Conservation (phyloP, 805 yeast species). For the Spathaspora sp. region DNA sequence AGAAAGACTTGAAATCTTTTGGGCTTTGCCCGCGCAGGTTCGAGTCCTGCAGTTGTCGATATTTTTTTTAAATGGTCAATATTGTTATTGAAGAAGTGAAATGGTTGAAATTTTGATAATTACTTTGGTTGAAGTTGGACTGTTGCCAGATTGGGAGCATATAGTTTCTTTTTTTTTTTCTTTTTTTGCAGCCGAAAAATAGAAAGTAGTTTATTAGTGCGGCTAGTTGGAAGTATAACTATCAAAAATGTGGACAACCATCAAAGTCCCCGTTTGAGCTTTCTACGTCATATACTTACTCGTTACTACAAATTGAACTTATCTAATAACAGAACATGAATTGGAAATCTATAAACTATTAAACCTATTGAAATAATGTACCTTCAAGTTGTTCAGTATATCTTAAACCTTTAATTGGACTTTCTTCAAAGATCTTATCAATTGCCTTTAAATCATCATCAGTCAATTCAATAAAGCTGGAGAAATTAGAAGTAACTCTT, state of each 20-base stretch:
- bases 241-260: no score
- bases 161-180: background rate
- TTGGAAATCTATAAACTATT: background rate
- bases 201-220: background rate
- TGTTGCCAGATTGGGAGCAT: background rate
- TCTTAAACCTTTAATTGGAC: constrained; percentile 55
- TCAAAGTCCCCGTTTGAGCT: no score
- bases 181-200: background rate
- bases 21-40: constrained; percentile 67
- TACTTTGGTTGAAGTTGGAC: background rate
- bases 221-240: background rate
- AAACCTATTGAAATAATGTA: constrained; percentile 7
- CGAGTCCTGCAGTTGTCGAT: constrained; percentile 61
- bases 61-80: constrained; percentile 12
- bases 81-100: background rate
- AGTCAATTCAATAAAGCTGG: constrained; percentile 40
- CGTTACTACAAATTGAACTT: no score
- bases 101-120: background rate
- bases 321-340: background rate
- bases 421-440: constrained; percentile 38
- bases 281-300: no score
- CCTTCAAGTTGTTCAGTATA: constrained; percentile 32
- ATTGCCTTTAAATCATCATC: constrained; percentile 57
- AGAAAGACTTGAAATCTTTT: constrained; percentile 41
- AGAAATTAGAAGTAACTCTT: constrained; percentile 61